phyloP scores from a whole-genome alignment of 1,284 basidiomycete species.

The Trichosporon ovoides region DNA sequence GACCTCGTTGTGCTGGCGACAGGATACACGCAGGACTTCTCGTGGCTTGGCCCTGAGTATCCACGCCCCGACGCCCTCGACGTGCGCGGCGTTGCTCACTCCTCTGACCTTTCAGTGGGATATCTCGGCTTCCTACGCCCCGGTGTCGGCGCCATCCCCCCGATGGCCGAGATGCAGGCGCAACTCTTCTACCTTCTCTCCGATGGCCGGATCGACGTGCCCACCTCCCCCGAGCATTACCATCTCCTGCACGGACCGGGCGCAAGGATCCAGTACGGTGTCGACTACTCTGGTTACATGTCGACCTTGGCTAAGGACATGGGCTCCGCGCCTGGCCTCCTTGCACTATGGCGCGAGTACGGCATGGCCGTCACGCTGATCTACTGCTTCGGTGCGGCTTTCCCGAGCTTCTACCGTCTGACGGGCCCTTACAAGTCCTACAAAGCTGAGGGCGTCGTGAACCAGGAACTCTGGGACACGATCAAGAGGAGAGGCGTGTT shows the following conservation, averaged over 20 bases:
- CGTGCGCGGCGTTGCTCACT: slow-evolving; percentile 55
- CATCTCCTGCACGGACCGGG: slow-evolving; percentile 57
- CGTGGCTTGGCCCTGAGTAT: slow-evolving; percentile 55
- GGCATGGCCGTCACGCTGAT: slow-evolving; percentile 56
- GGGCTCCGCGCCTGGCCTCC: slow-evolving; percentile 56
- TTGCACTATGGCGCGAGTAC: slow-evolving; percentile 54
- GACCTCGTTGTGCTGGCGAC: slow-evolving; percentile 51
- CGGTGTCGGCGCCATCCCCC: slow-evolving; percentile 63
- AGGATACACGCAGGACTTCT: slow-evolving; percentile 51
- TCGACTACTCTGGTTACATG: slow-evolving; percentile 54
- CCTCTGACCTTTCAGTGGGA: slow-evolving; percentile 54
- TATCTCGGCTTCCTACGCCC: slow-evolving; percentile 64
- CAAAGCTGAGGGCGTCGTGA: slow-evolving; percentile 52
- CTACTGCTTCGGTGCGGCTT: slow-evolving; percentile 62
- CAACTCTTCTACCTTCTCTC: slow-evolving; percentile 60
- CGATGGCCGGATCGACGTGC: slow-evolving; percentile 51
- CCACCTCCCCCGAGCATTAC: slow-evolving; percentile 56
- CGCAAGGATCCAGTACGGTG: slow-evolving; percentile 60
- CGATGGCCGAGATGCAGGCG: slow-evolving; percentile 61
- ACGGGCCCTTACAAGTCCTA: slow-evolving; percentile 55
- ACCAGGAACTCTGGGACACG: slow-evolving; percentile 62
- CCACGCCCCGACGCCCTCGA: slow-evolving; percentile 55
- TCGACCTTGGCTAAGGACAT: slow-evolving; percentile 60
- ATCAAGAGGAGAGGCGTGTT: slow-evolving; percentile 56
- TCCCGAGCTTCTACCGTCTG: slow-evolving; percentile 61